Percentiles rank a stretch among this genome's conserved stretches.
These are phyloP conservation scores for Oxalis stricta DNA, from an alignment of 441 rosid genomes.

Conservation along the genomic window DNA sequence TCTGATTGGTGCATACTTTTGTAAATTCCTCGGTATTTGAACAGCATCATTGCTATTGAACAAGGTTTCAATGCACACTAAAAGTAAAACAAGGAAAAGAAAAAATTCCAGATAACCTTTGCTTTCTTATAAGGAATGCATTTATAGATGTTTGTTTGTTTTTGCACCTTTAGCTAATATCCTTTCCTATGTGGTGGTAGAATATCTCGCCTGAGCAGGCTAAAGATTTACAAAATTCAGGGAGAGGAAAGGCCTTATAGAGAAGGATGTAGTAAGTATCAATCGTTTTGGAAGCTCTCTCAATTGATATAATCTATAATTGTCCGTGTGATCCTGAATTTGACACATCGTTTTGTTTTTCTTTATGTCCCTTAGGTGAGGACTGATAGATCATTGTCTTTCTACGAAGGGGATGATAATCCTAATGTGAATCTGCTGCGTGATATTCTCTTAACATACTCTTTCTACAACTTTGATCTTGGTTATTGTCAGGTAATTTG, in stretches of 20 bases:
- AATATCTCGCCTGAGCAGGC: conserved; percentile 84
- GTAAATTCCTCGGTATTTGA: too few species aligned
- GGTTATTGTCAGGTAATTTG: conserved; percentile 97
- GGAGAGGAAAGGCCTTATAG: conserved; percentile 88
- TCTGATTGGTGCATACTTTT: too few species aligned
- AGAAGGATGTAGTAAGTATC: conserved; percentile 86
- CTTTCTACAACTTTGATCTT: conserved; percentile 94
- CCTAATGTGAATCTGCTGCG: conserved; percentile 61
- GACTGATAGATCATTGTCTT: conserved; percentile 73
- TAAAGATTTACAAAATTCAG: conserved; percentile 83
- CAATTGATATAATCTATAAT: conserved; percentile 6
- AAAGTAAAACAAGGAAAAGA: too few species aligned
- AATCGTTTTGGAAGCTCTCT: conserved; percentile 1
- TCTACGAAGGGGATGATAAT: conserved; percentile 91
- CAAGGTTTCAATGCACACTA: too few species aligned
- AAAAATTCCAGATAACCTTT: too few species aligned
- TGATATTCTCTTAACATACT: conserved; percentile 82
- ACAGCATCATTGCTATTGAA: neutral
- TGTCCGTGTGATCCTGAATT: neutral
- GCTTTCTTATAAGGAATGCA: neutral
- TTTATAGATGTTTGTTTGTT: too few species aligned
- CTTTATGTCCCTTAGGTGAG: conserved; percentile 51
- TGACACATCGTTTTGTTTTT: conserved; percentile 2
- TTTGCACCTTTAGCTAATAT: too few species aligned
- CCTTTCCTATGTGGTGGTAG: too few species aligned